Evolutionary conservation across 768 basidiomycete genomes (phyloP).

Genomic region (Pulveroboletus sp.): DNA sequence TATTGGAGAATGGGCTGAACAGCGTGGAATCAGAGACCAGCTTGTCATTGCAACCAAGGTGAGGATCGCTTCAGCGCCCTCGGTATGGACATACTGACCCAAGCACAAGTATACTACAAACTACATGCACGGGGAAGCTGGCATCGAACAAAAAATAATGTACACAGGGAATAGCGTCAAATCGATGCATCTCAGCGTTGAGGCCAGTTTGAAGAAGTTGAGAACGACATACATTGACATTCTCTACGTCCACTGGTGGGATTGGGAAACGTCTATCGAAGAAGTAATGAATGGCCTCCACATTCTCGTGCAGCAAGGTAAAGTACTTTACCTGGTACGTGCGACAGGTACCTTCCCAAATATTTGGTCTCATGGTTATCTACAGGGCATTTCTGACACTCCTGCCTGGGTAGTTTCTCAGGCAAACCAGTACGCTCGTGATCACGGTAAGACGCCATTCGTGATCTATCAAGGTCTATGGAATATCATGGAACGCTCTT

Average conservation of each 20-base stretch:
- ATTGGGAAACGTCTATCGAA: conserved; percentile 36
- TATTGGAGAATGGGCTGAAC: conserved; percentile 48
- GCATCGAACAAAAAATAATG: conserved; percentile 32
- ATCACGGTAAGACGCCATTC: conserved; percentile 49
- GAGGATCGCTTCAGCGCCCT: not conserved
- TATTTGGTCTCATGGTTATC: not conserved
- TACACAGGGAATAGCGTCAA: conserved; percentile 51
- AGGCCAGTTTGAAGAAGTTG: conserved; percentile 24
- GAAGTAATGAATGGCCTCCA: conserved; percentile 42
- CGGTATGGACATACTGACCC: not conserved
- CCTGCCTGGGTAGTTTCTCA: conserved; percentile 50
- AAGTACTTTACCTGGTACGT: conserved; percentile 36
- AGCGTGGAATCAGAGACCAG: conserved; percentile 41
- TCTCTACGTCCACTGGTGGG: conserved; percentile 33
- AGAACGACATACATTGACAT: conserved; percentile 23
- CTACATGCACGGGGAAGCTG: conserved; percentile 12
- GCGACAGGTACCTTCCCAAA: not conserved
- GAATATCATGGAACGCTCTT: conserved; percentile 42
- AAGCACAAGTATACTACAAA: conserved; percentile 21
- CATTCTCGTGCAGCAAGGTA: conserved; percentile 35
- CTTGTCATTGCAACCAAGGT: conserved; percentile 46
- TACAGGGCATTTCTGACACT: conserved; percentile 38
- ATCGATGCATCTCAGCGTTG: conserved; percentile 39
- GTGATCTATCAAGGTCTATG: conserved; percentile 49
- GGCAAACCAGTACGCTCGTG: conserved; percentile 50